A percentile compares a stretch with the other conserved stretches of the same genome.
Evolutionary conservation across 805 yeast genomes (phyloP).

Genomic region (Ogataea kodamae): DNA sequence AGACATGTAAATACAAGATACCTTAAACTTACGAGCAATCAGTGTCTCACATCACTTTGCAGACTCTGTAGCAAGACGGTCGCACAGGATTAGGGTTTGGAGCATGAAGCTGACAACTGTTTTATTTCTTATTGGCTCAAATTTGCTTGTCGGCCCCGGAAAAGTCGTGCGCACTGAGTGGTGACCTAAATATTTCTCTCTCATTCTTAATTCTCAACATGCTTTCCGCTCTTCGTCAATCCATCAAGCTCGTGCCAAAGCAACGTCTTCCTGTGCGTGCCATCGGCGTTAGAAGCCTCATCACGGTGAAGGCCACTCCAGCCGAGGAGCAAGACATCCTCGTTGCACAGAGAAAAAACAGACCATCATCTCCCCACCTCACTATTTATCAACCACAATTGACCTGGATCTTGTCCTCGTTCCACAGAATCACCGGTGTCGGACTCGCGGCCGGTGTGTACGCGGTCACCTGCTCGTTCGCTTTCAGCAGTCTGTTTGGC

Average conservation of each 20-base stretch:
- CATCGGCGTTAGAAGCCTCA: conserved; percentile 26
- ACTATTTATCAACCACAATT: conserved; percentile 88
- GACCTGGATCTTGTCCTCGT: conserved; percentile 73
- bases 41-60: no score
- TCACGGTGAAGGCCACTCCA: conserved; percentile 51
- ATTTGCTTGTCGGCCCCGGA: conserved; percentile 11
- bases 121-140: conserved; percentile 4
- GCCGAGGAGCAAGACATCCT: conserved; percentile 67
- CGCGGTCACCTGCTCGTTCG: conserved; percentile 71
- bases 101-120: conserved; percentile 5
- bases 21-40: no score
- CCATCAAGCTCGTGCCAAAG: conserved; percentile 18
- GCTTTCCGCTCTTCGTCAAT: conserved; percentile 21
- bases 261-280: conserved; percentile 10
- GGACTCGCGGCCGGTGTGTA: conserved; percentile 76
- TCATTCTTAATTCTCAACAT: conserved; percentile 6
- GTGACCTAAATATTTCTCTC: conserved; percentile 1
- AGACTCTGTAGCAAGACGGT: no score
- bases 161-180: conserved; percentile 6
- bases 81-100: no score
- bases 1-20: no score
- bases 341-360: conserved; percentile 74
- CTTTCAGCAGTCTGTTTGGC: conserved; percentile 64
- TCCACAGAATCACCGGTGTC: conserved; percentile 88
- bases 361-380: conserved; percentile 91